A percentile compares a stretch with the other conserved stretches of the same genome.
These are phyloP conservation scores for Tremella fuciformis DNA, from an alignment of 768 basidiomycete species.

Conservation along the genomic window DNA sequence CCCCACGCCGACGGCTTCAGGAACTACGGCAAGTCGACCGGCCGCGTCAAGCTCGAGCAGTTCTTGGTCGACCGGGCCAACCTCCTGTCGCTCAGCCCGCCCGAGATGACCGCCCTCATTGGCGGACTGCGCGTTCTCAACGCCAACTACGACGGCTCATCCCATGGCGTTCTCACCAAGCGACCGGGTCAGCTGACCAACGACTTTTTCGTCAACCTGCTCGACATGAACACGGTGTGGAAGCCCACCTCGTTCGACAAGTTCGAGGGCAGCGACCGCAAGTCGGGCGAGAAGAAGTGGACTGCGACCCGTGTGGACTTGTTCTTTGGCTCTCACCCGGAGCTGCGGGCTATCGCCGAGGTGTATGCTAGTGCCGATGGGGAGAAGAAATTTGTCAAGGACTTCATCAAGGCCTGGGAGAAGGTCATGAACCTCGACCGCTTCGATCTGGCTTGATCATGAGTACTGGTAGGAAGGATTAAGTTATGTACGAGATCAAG, in stretches of 20 bases:
- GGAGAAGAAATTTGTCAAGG: slow-evolving; percentile 9
- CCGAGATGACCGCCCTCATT: slow-evolving; percentile 8
- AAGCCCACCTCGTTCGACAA: slow-evolving; percentile 2
- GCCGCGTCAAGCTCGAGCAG: slow-evolving; percentile 9
- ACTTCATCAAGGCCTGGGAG: slow-evolving; percentile 11
- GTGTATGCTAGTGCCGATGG: slow-evolving; percentile 13
- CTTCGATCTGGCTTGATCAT: not conserved
- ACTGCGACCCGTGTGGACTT: slow-evolving; percentile 14
- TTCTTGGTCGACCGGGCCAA: slow-evolving; percentile 16
- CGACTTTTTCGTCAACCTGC: slow-evolving; percentile 17
- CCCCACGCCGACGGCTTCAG: slow-evolving; percentile 14
- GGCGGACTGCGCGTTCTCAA: slow-evolving; percentile 13
- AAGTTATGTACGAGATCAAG: no score
- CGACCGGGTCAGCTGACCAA: slow-evolving; percentile 12
- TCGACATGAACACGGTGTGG: slow-evolving; percentile 11
- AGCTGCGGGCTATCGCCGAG: slow-evolving; percentile 13
- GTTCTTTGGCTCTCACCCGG: slow-evolving; percentile 13
- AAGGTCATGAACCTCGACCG: slow-evolving; percentile 14
- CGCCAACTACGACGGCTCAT: slow-evolving; percentile 3
- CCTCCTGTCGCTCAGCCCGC: slow-evolving; percentile 6
- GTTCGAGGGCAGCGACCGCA: slow-evolving; percentile 10
- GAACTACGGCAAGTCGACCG: slow-evolving; percentile 7
- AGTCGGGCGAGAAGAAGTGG: slow-evolving; percentile 16
- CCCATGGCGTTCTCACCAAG: slow-evolving; percentile 11
- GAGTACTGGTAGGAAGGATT: no score